Base-by-base conservation (phyloP, 345 rosid species). In the Populus simonii region DNA sequence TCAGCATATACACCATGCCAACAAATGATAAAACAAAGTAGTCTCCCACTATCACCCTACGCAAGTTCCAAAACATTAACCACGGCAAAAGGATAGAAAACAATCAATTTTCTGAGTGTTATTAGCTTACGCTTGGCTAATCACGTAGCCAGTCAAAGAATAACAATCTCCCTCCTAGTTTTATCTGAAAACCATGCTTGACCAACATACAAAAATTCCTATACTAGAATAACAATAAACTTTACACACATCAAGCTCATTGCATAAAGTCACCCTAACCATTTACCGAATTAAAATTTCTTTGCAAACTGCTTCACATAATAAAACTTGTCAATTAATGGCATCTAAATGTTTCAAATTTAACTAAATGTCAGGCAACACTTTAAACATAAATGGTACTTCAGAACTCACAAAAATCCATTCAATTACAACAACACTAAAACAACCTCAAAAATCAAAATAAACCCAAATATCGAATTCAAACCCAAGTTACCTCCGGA, bases 401-500 rank as follows among this genome's bases (percentile, higher is more conserved):
- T 47, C 17, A 47, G 53, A 47, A 47, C 53, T 47, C 53, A 47
- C 17, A 47, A 47, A 47, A 47, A 47, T 16, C 5, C 53, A 47
- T 47, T 47, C 53, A 47, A 15, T 47, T 15, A 29, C 15, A 36
- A 13, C 16, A 17, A 13, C 15, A 7, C 49, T 12, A 29, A 8
- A 65, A 55, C 31, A 57, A 18, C 45, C 35, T 27, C 6, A 29
- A 41, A 45, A 70, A 69, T 16, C 10, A 12, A 20, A 65, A 17
- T 6, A 18, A 38, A 53, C 41, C 43, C 12, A 31, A 4, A 71
- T 39, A 68, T 72, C 15, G 49, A 38, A 23, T 7, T 36, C 33
- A 57, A 75, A 70, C 38, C 29, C 57, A 67, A 65, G 23, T 76
- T 84, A 93, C 98, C 96, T 96, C 97, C 11, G 98, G 99, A 63